Evolutionary conservation across 371 early-diverging fungal genomes (phyloP), one percentile per base, ranked within the genome.

Genomic region (Dinochytrium kinnereticum): DNA sequence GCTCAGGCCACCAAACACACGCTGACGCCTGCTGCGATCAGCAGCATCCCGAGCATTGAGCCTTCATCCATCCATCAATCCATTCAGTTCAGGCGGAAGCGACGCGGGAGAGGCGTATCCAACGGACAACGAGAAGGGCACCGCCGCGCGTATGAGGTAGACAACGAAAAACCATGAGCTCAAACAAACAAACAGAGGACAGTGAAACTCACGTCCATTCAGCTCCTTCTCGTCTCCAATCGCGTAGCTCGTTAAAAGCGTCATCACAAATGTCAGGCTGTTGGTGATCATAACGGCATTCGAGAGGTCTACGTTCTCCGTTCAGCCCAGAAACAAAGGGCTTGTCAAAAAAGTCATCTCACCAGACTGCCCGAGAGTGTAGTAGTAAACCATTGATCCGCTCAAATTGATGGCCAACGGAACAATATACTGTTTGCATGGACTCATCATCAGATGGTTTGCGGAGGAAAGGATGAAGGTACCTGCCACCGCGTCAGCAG

Each of bases 231-330:
- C 81, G 73, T 96, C 95, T 2, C 95, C 95, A 7, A 95, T 73
- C 1, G 91, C 76, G n/a, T 87, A 79, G 1, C 95, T 96, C 1
- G 94, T 92, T 19, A 96, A 72, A 24, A 90, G 78, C 0, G 96
- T 95, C 71, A 95, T 91, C 39, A 93, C 89, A 76, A 96, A 91
- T 0, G 97, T 93, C 68, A 97, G 82, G 39, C 95, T 92, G 80
- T 95, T 96, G 50, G 95, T 92, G 33, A 96, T 92, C 0, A 97
- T 96, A 19, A 96, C 95, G 15, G 95, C 96, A 39, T 95, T 80
- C n/a, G 96, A 95, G 66, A 97, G 86, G 73, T 96, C 96, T 81
- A 21, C 13, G n/a, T 37, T 36, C 31, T 19, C 21, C 24, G 59
- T 17, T 10, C 24, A 10, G n/a, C n/a, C n/a, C n/a, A n/a, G n/a